Percentiles rank a stretch among this genome's conserved stretches.
These are phyloP conservation scores for Fusarium continuum DNA, from an alignment of 2,329 filamentous ascomycete genomes.

Conservation along the genomic window DNA sequence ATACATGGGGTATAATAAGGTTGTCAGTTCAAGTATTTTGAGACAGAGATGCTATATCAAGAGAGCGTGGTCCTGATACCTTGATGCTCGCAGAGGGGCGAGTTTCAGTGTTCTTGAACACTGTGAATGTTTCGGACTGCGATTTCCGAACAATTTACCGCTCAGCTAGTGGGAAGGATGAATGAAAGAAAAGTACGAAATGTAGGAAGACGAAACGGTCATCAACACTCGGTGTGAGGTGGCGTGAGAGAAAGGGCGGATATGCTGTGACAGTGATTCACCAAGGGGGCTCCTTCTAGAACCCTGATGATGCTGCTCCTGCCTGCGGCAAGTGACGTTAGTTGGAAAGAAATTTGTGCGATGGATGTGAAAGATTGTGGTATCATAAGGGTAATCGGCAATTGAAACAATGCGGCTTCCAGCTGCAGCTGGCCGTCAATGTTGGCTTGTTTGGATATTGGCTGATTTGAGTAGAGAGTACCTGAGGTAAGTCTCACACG, in stretches of 20 bases:
- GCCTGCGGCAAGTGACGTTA: background rate
- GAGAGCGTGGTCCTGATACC: background rate
- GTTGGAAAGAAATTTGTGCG: background rate
- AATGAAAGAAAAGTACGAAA: background rate
- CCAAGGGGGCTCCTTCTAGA: background rate
- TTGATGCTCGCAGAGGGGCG: too few relatives aligned
- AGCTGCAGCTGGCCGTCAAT: constrained; percentile 5
- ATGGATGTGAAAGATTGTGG: background rate
- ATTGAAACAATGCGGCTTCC: background rate
- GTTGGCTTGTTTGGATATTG: background rate
- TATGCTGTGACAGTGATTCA: constrained; percentile 23
- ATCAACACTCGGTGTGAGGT: background rate
- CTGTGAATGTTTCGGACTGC: too few relatives aligned
- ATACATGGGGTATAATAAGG: background rate
- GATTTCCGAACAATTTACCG: too few relatives aligned
- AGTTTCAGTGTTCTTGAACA: too few relatives aligned
- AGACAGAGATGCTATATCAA: background rate
- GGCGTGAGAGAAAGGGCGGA: background rate
- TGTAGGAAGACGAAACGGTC: background rate
- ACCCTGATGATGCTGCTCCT: background rate
- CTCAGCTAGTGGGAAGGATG: too few relatives aligned
- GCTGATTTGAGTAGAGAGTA: background rate
- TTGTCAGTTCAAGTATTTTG: background rate
- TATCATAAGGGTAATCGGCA: background rate
- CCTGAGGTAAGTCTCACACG: too few relatives aligned